Evolutionary conservation across 148 eudicot genomes (phyloP), one percentile per base, ranked within the genome.

Genomic region (Linanthus parryae): DNA sequence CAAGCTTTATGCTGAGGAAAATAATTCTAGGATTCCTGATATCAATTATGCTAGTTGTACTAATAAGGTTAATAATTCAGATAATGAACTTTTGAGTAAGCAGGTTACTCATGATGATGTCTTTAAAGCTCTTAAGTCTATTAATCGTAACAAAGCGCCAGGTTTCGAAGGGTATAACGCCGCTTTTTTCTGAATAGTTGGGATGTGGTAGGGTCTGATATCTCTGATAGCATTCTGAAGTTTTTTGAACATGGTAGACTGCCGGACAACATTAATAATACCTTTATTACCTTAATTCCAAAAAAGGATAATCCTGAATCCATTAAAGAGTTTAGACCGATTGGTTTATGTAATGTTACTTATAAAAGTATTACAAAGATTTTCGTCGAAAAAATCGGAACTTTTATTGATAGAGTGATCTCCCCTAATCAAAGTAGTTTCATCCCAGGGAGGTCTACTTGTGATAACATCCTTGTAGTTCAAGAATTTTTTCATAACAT

Each of bases 361-460:
- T 9, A 17, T 2, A 45, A 24, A 13, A 13, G 5, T 5, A 11
- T 38, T 8, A 19, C 51, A 2, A 57, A 57, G 12, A 12, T 57
- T 8, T 9, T 57, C 5, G 52, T 12, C 0, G 2, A 31, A 4
- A 8, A 42, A 5, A 8, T 57, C 13, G 4, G 38, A 5, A 7
- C 40, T 19, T 17, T 57, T 16, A 11, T 27, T 0, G 5, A 2
- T 0, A 8, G n/a, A 7, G 0, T 53, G 1, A 44, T 57, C 19
- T 13, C 40, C 15, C 27, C 51, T 17, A 18, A 2, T 1, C 52
- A 57, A 34, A n/a, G 39, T 0, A 57, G 61, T 13, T 57, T 57
- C 17, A 29, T 57, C 4, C 41, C 40, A 0, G 52, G 52, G 3
- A 28, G 52, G 30, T 0, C 7, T 1, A 30, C 50, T 3, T 17